Base-by-base conservation (phyloP, 2,329 filamentous ascomycete species). In the Zarea fungicola region DNA sequence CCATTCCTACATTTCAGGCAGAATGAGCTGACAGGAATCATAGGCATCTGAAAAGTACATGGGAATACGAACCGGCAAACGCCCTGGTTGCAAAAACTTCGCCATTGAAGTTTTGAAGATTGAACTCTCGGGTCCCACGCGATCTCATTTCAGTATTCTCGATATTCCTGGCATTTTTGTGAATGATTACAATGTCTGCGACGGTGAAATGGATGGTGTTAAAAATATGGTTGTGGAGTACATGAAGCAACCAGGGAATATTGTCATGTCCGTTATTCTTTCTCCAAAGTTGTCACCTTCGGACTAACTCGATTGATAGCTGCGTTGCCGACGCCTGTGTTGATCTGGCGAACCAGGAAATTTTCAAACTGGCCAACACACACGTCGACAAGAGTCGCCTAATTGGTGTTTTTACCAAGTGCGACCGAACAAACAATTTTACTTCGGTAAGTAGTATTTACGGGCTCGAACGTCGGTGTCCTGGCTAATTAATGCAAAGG, bases 391-490 rank as follows among this genome's bases (percentile, higher is more conserved):
- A 58, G 10, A 55, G 54, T 2, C 57, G 64, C 2, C 54, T 66
- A n/a, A 56, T 70, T 14, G 63, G 66, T 1, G 66, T 69, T 1
- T 63, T 68, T 23, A 70, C 67, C 1, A 68, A 69, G 48, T 69
- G 66, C 34, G 66, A 69, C n/a, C 13, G 21, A 11, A 37, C 55
- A 56, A 44, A 42, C 3, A 50, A 60, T 29, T 50, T 54, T 5
- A 46, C 53, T 26, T 47, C 49, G 35, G 54, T 55, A 52, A 54
- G 54, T 56, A 10, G n/a, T 19, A 48, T 2, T 9, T n/a, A 0
- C 35, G 2, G 13, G 4, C n/a, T 21, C 4, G 5, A 5, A 10
- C 8, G 19, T 19, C 6, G 14, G n/a, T 16, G 5, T 18, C 19
- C 37, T 22, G 14, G n/a, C n/a, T n/a, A n/a, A n/a, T 29, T 34